Base-by-base conservation (phyloP, 129 eudicot genomes). In the Mikania micrantha region DNA sequence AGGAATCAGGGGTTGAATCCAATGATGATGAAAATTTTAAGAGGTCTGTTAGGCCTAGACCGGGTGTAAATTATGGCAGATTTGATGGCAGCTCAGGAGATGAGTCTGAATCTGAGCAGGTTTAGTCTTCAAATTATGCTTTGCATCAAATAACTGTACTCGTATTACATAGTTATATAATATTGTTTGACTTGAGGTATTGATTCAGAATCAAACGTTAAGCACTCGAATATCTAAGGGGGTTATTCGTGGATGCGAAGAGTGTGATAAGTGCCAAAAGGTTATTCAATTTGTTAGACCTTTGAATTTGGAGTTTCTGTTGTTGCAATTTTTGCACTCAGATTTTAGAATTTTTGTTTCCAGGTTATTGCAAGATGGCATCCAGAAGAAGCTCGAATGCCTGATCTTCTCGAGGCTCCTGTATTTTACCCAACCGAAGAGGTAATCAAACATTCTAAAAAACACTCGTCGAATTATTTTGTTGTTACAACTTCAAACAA, bases 291-390 rank as follows among this genome's bases (percentile, higher is more conserved):
- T 34, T 16, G 54, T 22, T 49, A 35, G 5, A 48, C 9, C 40
- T 60, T 32, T 50, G 32, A 59, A 8, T 16, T 75, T 59, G 52
- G 32, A 61, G 49, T 62, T 27, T 35, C 35, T 20, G 12, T 27
- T n/a, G 28, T 5, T 48, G 19, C 16, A 22, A 31, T 57, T 24
- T 28, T 34, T 45, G 15, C 39, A 64, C 24, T 59, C 13, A 52
- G n/a, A 68, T 4, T 28, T 53, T 19, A n/a, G 39, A 52, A 60
- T 16, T 67, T 42, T 42, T 70, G 52, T 64, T 45, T 32, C 60
- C 84, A 93, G 98, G 98, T 93, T n/a, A 62, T 67, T 69, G 96
- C 99, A 29, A 82, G 81, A 89, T 93, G 99, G 96, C 92, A 29
- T 49, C 96, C 95, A 1, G 85, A 86, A 81, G 92, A 82, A 78